These are phyloP conservation scores for Rubus idaeus DNA, from an alignment of 306 rosid species.

Conservation along the genomic window DNA sequence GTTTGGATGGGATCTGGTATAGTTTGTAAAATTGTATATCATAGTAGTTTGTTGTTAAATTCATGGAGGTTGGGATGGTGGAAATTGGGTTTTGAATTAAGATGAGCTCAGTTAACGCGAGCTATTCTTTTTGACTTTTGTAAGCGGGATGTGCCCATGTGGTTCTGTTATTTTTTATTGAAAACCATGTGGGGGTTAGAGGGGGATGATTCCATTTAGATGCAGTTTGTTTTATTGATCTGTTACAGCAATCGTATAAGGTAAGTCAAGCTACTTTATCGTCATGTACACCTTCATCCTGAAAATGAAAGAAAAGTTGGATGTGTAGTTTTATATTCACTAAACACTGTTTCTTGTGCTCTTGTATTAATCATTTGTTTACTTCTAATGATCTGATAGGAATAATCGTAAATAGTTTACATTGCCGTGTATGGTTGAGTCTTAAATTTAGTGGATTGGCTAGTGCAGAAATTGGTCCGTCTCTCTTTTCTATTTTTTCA, in stretches of 20 bases:
- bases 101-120: constrained; percentile 47
- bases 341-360: background rate
- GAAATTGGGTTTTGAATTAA: constrained; percentile 48
- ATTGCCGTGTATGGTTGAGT: too few relatives aligned
- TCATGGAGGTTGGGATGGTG: constrained; percentile 51
- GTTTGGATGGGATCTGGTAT: constrained; percentile 47
- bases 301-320: background rate
- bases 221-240: constrained; percentile 26
- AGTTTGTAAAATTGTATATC: constrained; percentile 90
- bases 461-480: too few relatives aligned
- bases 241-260: constrained; percentile 10
- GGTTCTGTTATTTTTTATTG: constrained; percentile 75
- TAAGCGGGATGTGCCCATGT: constrained; percentile 55
- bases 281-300: background rate
- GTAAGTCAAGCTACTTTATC: constrained; percentile 15
- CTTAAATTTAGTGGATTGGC: too few relatives aligned
- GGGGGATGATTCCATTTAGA: constrained; percentile 32
- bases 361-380: background rate
- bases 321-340: background rate
- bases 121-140: constrained; percentile 71
- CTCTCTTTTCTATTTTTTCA: too few relatives aligned
- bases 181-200: constrained; percentile 67
- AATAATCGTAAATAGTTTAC: too few relatives aligned
- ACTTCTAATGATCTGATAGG: too few relatives aligned
- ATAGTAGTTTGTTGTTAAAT: constrained; percentile 53